phyloP scores from a whole-genome alignment of 768 basidiomycete genomes.

The Boletus tomentosulus region DNA sequence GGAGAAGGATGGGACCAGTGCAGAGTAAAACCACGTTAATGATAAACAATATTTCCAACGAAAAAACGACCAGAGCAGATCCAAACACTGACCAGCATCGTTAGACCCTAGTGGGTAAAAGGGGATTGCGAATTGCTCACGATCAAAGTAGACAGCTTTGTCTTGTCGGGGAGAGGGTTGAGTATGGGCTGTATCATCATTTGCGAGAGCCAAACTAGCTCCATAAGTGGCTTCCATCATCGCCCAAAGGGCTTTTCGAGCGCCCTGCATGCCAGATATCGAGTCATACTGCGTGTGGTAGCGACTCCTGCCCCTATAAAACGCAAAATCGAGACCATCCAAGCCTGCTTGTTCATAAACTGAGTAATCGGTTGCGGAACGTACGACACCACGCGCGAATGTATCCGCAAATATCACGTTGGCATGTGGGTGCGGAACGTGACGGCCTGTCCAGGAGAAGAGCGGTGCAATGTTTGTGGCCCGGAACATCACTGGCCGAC shows the following conservation, averaged over 20 bases:
- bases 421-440: constrained; percentile 65
- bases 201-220: constrained; percentile 52
- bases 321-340: constrained; percentile 74
- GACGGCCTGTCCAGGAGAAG: constrained; percentile 41
- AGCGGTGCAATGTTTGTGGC: constrained; percentile 58
- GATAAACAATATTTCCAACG: constrained; percentile 46
- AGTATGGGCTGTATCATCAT: constrained; percentile 33
- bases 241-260: constrained; percentile 61
- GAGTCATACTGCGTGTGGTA: constrained; percentile 78
- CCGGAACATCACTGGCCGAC: constrained; percentile 75
- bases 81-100: constrained; percentile 50
- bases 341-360: constrained; percentile 58
- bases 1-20: constrained; percentile 55
- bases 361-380: constrained; percentile 70
- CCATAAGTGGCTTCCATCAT: constrained; percentile 68
- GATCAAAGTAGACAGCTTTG: constrained; percentile 64
- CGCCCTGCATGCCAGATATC: constrained; percentile 53
- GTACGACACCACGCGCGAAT: constrained; percentile 60
- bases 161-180: constrained; percentile 22
- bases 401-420: constrained; percentile 68
- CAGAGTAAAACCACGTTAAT: constrained; percentile 57
- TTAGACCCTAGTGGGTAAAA: background rate
- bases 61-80: constrained; percentile 48
- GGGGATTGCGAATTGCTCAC: constrained; percentile 38
- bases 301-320: constrained; percentile 66